Evolutionary conservation across 352 stramenopile species (phyloP), one percentile per base, ranked within the genome.

Genomic region (Globisporangium ultimum): DNA sequence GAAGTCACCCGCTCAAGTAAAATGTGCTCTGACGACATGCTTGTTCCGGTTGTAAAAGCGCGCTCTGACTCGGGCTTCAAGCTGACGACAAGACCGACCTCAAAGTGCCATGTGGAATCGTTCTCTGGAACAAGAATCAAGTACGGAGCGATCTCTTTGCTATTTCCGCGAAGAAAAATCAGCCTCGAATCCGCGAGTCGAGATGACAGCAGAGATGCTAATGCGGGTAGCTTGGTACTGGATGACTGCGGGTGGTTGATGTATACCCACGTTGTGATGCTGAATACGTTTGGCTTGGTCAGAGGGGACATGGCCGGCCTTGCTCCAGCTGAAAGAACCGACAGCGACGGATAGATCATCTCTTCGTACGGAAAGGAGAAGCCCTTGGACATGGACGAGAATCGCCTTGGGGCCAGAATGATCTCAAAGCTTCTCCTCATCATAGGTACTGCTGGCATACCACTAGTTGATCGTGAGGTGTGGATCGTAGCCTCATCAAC

Each of bases 251-350:
- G 20, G 38, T 43, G 12, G 8, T 34, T 12, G 24, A 94, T 58
- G 49, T 76, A 92, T 1, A 97, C 42, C 91, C 91, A 98, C 10
- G 76, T 89, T 8, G 80, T 93, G 20, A 97, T 79, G 48, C 84
- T 96, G 54, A 96, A 97, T 45, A 96, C 89, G 34, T 76, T 87
- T 2, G 81, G 48, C 24, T 95, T 91, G 5, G 68, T 17, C 1
- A 88, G 61, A 7, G 78, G 75, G 8, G 77, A 82, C 80, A 92
- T 88, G 0, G 71, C 20, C 11, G 21, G 40, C 24, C 24, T 36
- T 1, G 56, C 56, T 21, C 34, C 45, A 0, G 12, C 18, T 61
- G 15, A 24, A 34, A 17, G 36, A 4, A 11, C 11, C 2, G 50
- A 38, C 2, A 57, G 54, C 10, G 68, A 57, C 2, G 68, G 24